Base-by-base conservation (phyloP, 257 asterid genomes). In the Anisodus acutangulus region DNA sequence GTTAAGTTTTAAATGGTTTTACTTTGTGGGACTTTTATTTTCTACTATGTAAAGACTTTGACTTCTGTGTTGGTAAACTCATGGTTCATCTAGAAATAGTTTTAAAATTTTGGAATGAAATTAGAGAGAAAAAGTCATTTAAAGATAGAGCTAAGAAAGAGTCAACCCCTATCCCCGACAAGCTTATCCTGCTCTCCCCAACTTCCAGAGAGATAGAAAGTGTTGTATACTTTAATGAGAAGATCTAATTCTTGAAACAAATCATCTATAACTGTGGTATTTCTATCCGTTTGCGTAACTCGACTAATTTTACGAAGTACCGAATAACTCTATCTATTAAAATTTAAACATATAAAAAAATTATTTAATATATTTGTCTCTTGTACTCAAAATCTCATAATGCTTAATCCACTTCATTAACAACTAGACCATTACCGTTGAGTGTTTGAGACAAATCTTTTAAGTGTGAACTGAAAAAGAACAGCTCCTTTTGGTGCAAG, bases 101-200 rank as follows among this genome's bases (percentile, higher is more conserved):
- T 72, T 47, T 9, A 51, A 71, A 72, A 72, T 72, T 71, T 60
- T n/a, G 35, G 67, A 60, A 60, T 10, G 22, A 60, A 60, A 62
- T 9, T 62, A 10, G 35, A 71, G 43, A 47, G 2, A 72, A 47
- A 72, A 9, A 2, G 59, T 26, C 41, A 47, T 19, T 19, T 10
- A n/a, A 19, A 72, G 3, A 47, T 45, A 16, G 59, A 45, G 5
- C 39, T 43, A 71, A 71, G 2, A 43, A 71, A 71, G 58, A 1
- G 39, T 71, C 17, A 71, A 69, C 26, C 15, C 31, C 67, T 8
- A 2, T 1, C 63, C 62, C 62, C 62, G 15, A 15, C 63, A 57
- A 57, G 22, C 19, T 57, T 59, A n/a, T 19, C 67, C 12, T n/a
- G 12, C 67, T 7, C 26, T 60, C 67, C 17, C 1, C 10, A 11